Conservation (phyloP, 495 filamentous ascomycete species). For the Durotheca rogersii region DNA sequence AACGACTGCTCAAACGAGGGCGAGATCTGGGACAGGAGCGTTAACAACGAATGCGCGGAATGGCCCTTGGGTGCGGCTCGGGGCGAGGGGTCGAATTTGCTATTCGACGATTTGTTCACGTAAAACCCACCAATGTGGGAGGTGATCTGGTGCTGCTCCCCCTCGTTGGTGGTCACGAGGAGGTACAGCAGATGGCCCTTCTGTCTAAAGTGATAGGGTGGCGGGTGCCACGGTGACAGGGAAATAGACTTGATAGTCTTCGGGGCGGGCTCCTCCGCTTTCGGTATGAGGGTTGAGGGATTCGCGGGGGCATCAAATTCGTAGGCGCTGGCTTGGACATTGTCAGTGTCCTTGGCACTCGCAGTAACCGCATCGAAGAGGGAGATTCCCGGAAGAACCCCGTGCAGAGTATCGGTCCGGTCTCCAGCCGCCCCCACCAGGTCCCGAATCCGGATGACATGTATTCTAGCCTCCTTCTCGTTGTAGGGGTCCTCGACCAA, state of each 20-base stretch:
- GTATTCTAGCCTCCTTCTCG: slow-evolving; percentile 96
- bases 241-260: slow-evolving; percentile 88
- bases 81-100: slow-evolving; percentile 88
- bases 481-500: slow-evolving; percentile 96
- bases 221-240: slow-evolving; percentile 94
- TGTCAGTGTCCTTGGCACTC: slow-evolving; percentile 48
- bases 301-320: slow-evolving; percentile 68
- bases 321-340: slow-evolving; percentile 64
- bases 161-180: slow-evolving; percentile 82
- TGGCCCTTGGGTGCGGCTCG: slow-evolving; percentile 65
- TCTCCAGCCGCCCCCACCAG: slow-evolving; percentile 89
- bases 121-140: slow-evolving; percentile 92
- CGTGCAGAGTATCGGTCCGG: slow-evolving; percentile 83
- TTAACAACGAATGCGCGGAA: slow-evolving; percentile 82
- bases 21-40: slow-evolving; percentile 74
- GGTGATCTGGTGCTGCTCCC: slow-evolving; percentile 90
- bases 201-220: slow-evolving; percentile 84
- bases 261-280: slow-evolving; percentile 61
- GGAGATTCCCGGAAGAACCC: slow-evolving; percentile 81
- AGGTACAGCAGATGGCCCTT: slow-evolving; percentile 94
- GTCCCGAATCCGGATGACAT: slow-evolving; percentile 85
- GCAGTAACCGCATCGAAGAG: slow-evolving; percentile 74
- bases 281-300: slow-evolving; percentile 70
- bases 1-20: slow-evolving; percentile 77
- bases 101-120: slow-evolving; percentile 88